Base-by-base conservation (phyloP, 208 protist genomes). In the Phytomonas sp. region DNA sequence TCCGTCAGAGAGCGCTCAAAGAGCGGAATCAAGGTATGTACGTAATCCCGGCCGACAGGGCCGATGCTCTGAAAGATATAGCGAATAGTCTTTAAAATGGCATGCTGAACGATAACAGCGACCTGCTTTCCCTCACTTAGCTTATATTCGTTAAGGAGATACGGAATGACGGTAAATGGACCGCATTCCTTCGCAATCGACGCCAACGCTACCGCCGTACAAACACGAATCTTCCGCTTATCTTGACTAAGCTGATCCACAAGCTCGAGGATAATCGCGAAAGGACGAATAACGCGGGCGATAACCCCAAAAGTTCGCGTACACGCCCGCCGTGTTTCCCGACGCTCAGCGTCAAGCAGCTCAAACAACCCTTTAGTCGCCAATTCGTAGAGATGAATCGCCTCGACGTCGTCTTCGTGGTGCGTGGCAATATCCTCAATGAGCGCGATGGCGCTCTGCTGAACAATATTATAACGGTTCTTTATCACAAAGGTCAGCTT, bases 1-100 rank as follows among this genome's bases (percentile, higher is more conserved):
- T 99, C 98, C 74, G 98, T 99, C 49, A 99, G 89, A 4, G 99
- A 98, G 33, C 99, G 97, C 79, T 99, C 90, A 12, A 99, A 89
- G 16, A 99, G 78, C 34, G 98, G 96, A 0, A 98, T 92, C 10
- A 99, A 86, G 1, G 98, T 88, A 73, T 99, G 99, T 29, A 99
- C 93, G 83, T 99, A 99, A 82, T 99, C 98, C 74, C 97, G 98
- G 37, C 94, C 96, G 59, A 97, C 95, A 11, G 97, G 75, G 16
- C 98, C 98, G 80, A 99, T 99, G 60, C 98, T 99, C 78, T 99
- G 98, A 79, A 99, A 99, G 30, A 99, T 86, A 83, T 99, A 99
- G 30, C 96, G 97, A 12, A 99, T 80, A 0, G 98, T 87, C 84
- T 99, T 99, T 33, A 99, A 86, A n/a, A 99, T 97, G 49, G 94